These are phyloP conservation scores for Aureobasidium lini DNA, from an alignment of 2,329 filamentous ascomycete genomes.

Conservation along the genomic window DNA sequence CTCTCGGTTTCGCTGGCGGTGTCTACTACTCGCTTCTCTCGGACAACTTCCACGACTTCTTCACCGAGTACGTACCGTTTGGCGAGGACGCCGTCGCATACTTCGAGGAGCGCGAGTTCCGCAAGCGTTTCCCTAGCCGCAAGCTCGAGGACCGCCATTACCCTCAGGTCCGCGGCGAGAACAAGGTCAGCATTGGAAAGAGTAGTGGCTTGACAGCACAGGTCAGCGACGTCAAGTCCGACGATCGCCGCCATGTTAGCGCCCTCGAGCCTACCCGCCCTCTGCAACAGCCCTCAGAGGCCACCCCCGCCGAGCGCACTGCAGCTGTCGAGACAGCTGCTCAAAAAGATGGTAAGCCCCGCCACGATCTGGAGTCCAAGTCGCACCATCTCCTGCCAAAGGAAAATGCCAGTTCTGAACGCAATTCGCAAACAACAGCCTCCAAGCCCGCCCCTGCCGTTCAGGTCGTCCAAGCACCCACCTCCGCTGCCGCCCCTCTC, in stretches of 20 bases:
- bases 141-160: constrained; percentile 34
- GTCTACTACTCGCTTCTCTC: constrained; percentile 89
- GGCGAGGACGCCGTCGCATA: constrained; percentile 93
- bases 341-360: constrained; percentile 14
- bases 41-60: constrained; percentile 99
- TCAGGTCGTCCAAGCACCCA: constrained; percentile 33
- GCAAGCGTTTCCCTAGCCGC: constrained; percentile 66
- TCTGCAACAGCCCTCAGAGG: constrained; percentile 20
- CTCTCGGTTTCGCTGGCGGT: constrained; percentile 75
- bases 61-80: constrained; percentile 92
- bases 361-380: constrained; percentile 22
- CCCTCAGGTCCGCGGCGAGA: constrained; percentile 47
- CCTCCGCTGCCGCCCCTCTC: constrained; percentile 57
- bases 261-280: constrained; percentile 45
- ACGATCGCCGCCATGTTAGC: constrained; percentile 57
- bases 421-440: constrained; percentile 17
- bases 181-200: constrained; percentile 73
- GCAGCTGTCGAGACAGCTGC: constrained; percentile 21
- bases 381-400: constrained; percentile 17
- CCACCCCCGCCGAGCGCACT: constrained; percentile 18
- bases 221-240: constrained; percentile 48
- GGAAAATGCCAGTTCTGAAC: constrained; percentile 21
- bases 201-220: constrained; percentile 81
- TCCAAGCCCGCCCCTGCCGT: constrained; percentile 43
- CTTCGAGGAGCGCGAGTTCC: constrained; percentile 90